Base-by-base conservation (phyloP, 129 eudicot species). In the Scalesia atractyloides region DNA sequence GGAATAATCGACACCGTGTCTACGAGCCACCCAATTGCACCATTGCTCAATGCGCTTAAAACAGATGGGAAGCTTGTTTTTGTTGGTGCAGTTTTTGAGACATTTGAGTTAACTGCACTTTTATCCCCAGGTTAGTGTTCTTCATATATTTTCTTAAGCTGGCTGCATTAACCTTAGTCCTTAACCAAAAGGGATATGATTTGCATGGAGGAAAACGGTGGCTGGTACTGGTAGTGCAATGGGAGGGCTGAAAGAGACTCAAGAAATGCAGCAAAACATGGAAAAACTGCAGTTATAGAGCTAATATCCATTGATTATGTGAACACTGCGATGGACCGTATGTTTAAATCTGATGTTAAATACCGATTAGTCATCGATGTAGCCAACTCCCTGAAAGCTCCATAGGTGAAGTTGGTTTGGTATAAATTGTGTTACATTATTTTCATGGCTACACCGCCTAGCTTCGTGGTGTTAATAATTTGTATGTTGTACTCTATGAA, bases 1-100 rank as follows among this genome's bases (percentile, higher is more conserved):
- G 88, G 92, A 10, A 87, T 87, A 11, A 76, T 87, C 54, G 92
- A 87, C 60, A 84, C 88, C 0, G 88, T 87, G 17, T 84, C 92
- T 44, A 88, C 85, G 0, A 37, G 46, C 34, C 92, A 87, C 73
- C 74, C 88, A 0, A 52, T 87, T 72, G 62, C 75, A 5, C 86
- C 92, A 9, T 67, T 87, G 37, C 30, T 84, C 13, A 62, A 53
- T 62, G 80, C 77, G 60, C 68, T 87, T 33, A 87, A 84, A 80
- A 52, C 83, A 4, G 75, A 84, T 26, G 88, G 88, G 69, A 81
- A 84, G 74, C 86, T 87, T 73, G 61, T 87, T 39, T 44, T 81
- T 75, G 88, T 87, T 41, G 92, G 92, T 64, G 79, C 41, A 65
- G 86, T 86, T 7, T 79, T 76, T n/a, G 80, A 73, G 64, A 85